Evolutionary conservation across 176 grass and related monocot species (phyloP).

Genomic region (Carex scoparia): DNA sequence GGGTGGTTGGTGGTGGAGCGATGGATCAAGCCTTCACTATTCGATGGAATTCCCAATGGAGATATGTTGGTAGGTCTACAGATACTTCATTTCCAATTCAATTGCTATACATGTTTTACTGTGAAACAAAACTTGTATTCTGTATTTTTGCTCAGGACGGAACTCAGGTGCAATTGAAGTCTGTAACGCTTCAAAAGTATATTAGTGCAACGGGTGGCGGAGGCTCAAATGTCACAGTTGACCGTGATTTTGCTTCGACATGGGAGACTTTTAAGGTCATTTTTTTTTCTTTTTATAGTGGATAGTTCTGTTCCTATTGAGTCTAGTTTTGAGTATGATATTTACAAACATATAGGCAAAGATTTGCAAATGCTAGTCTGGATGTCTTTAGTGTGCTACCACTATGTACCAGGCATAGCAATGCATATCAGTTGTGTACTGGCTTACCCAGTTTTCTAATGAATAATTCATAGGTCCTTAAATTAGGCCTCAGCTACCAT

Average conservation of each 20-base stretch:
- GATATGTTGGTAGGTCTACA: slow-evolving; percentile 68
- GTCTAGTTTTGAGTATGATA: background rate
- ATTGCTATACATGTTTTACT: background rate
- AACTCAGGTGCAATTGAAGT: slow-evolving; percentile 75
- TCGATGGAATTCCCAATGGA: slow-evolving; percentile 64
- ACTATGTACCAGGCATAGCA: background rate
- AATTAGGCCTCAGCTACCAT: background rate
- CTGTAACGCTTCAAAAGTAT: slow-evolving; percentile 61
- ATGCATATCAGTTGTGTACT: background rate
- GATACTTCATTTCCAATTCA: background rate
- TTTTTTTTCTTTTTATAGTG: background rate
- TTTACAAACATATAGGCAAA: background rate
- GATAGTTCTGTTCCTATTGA: background rate
- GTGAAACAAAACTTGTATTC: background rate
- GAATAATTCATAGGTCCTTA: background rate
- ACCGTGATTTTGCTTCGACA: slow-evolving; percentile 48
- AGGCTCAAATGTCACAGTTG: slow-evolving; percentile 43
- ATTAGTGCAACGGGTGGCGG: slow-evolving; percentile 38
- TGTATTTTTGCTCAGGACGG: slow-evolving; percentile 54
- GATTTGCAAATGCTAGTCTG: background rate
- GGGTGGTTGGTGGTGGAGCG: slow-evolving; percentile 86
- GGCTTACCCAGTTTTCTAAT: background rate
- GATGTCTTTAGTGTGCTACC: background rate
- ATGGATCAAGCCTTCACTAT: slow-evolving; percentile 84
- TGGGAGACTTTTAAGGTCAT: slow-evolving; percentile 90